phyloP scores from a whole-genome alignment of 2,329 filamentous ascomycete species.

The Trichocomaceae sp. region DNA sequence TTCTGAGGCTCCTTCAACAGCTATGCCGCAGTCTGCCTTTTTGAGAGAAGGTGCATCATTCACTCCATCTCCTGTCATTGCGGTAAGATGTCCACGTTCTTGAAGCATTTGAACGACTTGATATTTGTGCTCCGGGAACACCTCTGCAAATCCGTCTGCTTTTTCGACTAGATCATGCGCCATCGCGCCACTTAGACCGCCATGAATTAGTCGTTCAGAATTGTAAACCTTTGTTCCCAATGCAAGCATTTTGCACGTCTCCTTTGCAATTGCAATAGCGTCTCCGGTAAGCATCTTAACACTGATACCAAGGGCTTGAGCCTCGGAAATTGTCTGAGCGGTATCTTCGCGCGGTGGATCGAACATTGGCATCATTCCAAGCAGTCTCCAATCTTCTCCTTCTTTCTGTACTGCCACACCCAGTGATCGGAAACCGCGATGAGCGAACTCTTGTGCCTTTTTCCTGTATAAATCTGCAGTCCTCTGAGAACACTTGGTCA shows the following conservation, averaged over 20 bases:
- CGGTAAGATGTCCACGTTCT: conserved; percentile 63
- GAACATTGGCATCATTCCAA: conserved; percentile 74
- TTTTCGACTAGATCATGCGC: conserved; percentile 71
- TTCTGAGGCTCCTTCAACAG: conserved; percentile 65
- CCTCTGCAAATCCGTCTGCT: conserved; percentile 66
- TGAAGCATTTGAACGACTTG: conserved; percentile 70
- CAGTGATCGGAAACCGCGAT: conserved; percentile 71
- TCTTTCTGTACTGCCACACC: conserved; percentile 73
- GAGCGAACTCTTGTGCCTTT: conserved; percentile 68
- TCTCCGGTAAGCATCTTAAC: conserved; percentile 80
- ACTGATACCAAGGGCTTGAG: conserved; percentile 66
- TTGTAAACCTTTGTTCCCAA: conserved; percentile 76
- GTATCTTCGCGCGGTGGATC: conserved; percentile 74
- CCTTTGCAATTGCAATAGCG: conserved; percentile 71
- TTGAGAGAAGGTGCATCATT: conserved; percentile 69
- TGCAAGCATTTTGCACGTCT: conserved; percentile 75
- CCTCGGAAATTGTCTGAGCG: conserved; percentile 69
- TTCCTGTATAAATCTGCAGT: conserved; percentile 60
- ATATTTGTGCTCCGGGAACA: conserved; percentile 70
- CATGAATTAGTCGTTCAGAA: conserved; percentile 69
- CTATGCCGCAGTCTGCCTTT: conserved; percentile 68
- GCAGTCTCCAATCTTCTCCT: conserved; percentile 64
- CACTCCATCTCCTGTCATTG: conserved; percentile 70
- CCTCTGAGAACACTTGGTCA: conserved; percentile 61
- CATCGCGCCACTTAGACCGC: conserved; percentile 64